Evolutionary conservation across 768 basidiomycete species (phyloP), one percentile per base, ranked within the genome.

Genomic region (Termitomyces sp.): DNA sequence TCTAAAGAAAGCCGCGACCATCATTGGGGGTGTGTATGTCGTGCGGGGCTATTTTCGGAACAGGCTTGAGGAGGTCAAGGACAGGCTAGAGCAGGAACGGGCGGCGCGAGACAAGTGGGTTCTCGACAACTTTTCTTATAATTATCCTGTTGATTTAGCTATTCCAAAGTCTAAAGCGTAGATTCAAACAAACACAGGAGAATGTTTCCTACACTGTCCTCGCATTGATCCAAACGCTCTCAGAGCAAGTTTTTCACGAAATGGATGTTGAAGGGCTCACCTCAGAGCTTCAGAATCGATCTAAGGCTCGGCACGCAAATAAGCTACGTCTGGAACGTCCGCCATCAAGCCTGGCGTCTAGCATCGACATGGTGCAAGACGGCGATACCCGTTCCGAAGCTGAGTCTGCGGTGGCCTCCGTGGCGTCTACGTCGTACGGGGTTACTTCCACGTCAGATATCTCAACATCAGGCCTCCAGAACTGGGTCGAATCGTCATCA

Each of bases 251-350:
- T 12, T 70, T 89, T n/a, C 74, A 77, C 23, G 82, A 82, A 31
- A 87, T 93, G 83, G 85, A 93, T 60, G 87, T 93, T 17, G 91
- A 93, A 61, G 75, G 75, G 0, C 71, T 90, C 12, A 91, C 87
- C 0, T 68, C 77, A 16, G 86, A 79, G 60, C 66, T 79, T 1
- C 76, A 77, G 58, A 79, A 60, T 65, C 63, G 71, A 21, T 73
- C 75, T n/a, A 68, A 63, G 58, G 63, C 62, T 32, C 57, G 65
- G 21, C 43, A 51, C 21, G 56, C 59, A 17, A 49, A 44, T 11
- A 63, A 44, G 38, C 53, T 57, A 14, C 51, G 47, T 23, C 14
- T 46, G 41, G 60, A 62, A 46, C 41, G 60, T 5, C 59, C 58
- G 58, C 59, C 61, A 59, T 73, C 61, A 45, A 75, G 70, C 66